Percentiles rank a stretch among this genome's conserved stretches.
Conservation (phyloP, 2,329 filamentous ascomycete genomes). For the Beauveria rudraprayagi region DNA sequence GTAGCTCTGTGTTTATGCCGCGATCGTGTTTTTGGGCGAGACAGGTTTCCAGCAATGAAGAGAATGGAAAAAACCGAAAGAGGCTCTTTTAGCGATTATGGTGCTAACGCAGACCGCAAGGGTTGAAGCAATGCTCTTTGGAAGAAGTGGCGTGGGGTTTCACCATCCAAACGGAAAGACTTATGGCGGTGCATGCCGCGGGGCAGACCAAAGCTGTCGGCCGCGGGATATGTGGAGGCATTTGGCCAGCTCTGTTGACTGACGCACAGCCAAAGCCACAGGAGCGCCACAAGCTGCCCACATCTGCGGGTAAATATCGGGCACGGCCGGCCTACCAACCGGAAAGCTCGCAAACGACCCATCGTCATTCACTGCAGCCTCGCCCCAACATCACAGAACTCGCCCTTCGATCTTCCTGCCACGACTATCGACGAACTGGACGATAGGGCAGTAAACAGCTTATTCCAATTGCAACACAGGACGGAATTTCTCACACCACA, state of each 20-base stretch:
- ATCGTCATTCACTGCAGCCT: neutral
- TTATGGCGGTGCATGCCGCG: conserved; percentile 2
- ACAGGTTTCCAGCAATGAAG: neutral
- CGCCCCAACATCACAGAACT: neutral
- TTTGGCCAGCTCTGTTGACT: neutral
- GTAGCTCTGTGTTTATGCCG: neutral
- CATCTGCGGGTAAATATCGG: conserved; percentile 4
- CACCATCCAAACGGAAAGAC: neutral
- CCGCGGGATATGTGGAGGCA: neutral
- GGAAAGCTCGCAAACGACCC: neutral
- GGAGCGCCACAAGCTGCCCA: no score
- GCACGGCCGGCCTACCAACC: neutral
- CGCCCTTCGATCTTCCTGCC: neutral
- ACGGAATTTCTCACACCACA: conserved; percentile 1
- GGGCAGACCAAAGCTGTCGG: neutral
- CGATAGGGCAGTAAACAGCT: neutral
- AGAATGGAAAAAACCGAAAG: neutral
- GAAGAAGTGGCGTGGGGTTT: neutral
- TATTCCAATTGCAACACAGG: neutral
- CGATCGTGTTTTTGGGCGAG: neutral
- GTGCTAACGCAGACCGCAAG: neutral
- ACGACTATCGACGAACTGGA: neutral
- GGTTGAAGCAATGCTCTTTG: neutral
- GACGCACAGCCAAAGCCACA: no score
- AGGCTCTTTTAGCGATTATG: neutral